A percentile compares a stretch with the other conserved stretches of the same genome.
Evolutionary conservation across 768 basidiomycete species (phyloP).

Genomic region (Auricularia auricula-judae): DNA sequence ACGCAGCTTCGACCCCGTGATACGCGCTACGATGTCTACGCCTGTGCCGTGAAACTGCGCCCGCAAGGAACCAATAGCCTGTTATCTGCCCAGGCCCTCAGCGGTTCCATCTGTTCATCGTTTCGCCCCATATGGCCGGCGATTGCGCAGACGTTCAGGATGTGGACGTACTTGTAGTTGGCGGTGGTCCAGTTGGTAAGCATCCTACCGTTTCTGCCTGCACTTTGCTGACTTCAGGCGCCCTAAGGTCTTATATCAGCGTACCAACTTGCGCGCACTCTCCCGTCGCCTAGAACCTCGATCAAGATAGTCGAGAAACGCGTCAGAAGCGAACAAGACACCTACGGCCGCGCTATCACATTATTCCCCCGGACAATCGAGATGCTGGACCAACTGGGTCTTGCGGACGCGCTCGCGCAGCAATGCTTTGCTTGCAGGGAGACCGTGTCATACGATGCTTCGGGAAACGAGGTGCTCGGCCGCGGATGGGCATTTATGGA

Average conservation of each 20-base stretch:
- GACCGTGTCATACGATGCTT: constrained; percentile 4
- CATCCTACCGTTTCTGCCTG: neutral
- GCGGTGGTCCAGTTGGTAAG: constrained; percentile 6
- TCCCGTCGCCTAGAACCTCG: neutral
- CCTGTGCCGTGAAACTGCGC: no score
- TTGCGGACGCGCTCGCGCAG: constrained; percentile 1
- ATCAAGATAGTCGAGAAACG: constrained; percentile 1
- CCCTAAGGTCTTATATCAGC: constrained; percentile 1
- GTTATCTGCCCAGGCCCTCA: no score
- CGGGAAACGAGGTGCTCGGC: neutral
- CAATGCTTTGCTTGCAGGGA: neutral
- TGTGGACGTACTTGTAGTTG: constrained; percentile 6
- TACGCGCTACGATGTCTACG: no score
- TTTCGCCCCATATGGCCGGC: no score
- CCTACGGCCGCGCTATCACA: constrained; percentile 8
- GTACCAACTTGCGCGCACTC: neutral
- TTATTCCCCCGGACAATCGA: constrained; percentile 4
- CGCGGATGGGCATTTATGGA: constrained; percentile 5
- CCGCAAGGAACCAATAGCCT: no score
- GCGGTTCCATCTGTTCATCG: no score
- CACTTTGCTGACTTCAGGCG: neutral
- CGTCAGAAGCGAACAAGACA: neutral
- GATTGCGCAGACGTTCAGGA: no score
- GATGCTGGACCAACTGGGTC: constrained; percentile 6
- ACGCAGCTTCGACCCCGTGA: no score